Percentiles rank a stretch among this genome's conserved stretches.
phyloP scores from a whole-genome alignment of 306 rosid species.

The Vigna radiata region DNA sequence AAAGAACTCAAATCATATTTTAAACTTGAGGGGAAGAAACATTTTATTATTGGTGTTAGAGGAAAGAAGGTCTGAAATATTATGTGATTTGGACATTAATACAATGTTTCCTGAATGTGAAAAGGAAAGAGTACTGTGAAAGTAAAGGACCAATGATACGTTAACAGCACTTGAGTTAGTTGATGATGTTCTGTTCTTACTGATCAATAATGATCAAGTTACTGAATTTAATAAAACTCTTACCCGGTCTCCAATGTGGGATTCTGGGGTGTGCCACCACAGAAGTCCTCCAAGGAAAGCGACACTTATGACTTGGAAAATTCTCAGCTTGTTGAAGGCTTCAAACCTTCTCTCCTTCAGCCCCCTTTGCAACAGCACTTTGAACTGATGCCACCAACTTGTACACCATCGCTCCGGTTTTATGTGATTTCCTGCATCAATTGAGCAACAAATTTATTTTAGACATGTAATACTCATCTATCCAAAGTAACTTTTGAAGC shows the following conservation, averaged over 20 bases:
- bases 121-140: background rate
- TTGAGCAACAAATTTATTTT: background rate
- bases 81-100: slow-evolving; percentile 15
- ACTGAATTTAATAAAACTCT: slow-evolving; percentile 21
- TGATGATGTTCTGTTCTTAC: background rate
- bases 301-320: slow-evolving; percentile 83
- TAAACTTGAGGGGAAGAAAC: background rate
- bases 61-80: background rate
- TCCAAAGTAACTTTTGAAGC: background rate
- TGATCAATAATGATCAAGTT: background rate
- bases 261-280: slow-evolving; percentile 87
- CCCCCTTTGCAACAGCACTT: slow-evolving; percentile 76
- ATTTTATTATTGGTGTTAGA: background rate
- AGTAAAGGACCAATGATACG: background rate
- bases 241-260: slow-evolving; percentile 79
- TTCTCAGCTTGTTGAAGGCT: slow-evolving; percentile 76
- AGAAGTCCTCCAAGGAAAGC: slow-evolving; percentile 85
- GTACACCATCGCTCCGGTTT: slow-evolving; percentile 70
- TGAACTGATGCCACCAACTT: slow-evolving; percentile 92
- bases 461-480: background rate
- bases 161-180: background rate
- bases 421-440: slow-evolving; percentile 49
- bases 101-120: background rate
- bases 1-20: slow-evolving; percentile 4
- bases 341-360: slow-evolving; percentile 71